Evolutionary conservation across 1,139 yeast genomes (phyloP), one percentile per base, ranked within the genome.

Genomic region (Scheffersomyces segobiensis): DNA sequence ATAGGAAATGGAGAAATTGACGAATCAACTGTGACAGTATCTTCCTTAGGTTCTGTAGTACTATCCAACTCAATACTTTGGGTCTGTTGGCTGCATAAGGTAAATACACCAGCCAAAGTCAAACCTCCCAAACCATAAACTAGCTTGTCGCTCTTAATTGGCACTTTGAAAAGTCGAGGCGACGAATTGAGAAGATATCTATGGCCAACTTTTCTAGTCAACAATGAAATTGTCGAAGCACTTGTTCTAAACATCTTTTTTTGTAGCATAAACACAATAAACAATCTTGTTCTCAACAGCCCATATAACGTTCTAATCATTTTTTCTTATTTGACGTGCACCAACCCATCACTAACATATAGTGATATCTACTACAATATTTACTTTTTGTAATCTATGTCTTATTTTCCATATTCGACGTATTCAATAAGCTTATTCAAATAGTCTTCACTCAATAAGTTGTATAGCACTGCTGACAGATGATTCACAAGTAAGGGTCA

Each of bases 1-100:
- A 71, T 66, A 0, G 90, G 87, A 61, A 87, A 85, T 2, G 88
- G 82, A 48, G 79, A 77, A 32, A 87, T 79, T 0, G 83, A 72
- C 2, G 78, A 71, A 65, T 86, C 87, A 2, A 87, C 87, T 4
- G 69, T 62, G 14, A 84, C 78, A 3, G 68, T 60, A 53, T 64
- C 55, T 22, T 57, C 61, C 22, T 54, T 20, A 20, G 52, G 49
- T 10, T 26, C 52, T 6, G 47, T 17, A n/a, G 54, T 39, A 48
- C 54, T 51, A 26, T 64, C 67, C 49, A 62, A 59, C 21, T 53
- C 52, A 19, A 63, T 54, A 22, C 12, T 32, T 32, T 32, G 42
- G 3, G 26, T 49, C 46, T 48, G 52, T 53, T 53, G 52, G 52
- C 14, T 20, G 24, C 5, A 24, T 17, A 20, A 48, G 50, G 17